Conservation (phyloP, 805 yeast species). For the Ogataea nitratoaversa region DNA sequence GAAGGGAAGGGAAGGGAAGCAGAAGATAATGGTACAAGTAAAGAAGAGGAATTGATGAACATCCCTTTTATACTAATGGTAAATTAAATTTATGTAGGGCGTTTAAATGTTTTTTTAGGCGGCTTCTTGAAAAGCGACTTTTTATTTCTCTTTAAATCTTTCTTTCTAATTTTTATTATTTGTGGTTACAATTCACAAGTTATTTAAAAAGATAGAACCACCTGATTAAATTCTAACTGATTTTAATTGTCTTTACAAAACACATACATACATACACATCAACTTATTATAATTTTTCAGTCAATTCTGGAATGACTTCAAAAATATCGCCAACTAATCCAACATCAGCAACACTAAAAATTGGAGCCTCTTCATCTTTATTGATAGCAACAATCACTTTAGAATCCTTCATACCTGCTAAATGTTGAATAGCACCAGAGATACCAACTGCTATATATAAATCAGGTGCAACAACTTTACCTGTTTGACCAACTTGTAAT, state of each 20-base stretch:
- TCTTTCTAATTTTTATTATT: too few relatives aligned
- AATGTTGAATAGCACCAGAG: slow-evolving; percentile 96
- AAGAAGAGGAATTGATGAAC: too few relatives aligned
- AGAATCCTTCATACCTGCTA: slow-evolving; percentile 98
- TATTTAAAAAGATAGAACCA: too few relatives aligned
- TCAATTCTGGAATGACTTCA: slow-evolving; percentile 85
- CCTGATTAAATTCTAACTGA: too few relatives aligned
- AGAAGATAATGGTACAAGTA: background rate
- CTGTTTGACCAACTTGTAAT: slow-evolving; percentile 96
- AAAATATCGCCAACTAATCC: slow-evolving; percentile 88
- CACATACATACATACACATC: too few relatives aligned
- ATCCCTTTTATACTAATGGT: too few relatives aligned
- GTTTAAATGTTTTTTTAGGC: too few relatives aligned
- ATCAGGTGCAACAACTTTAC: slow-evolving; percentile 96
- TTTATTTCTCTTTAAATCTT: too few relatives aligned
- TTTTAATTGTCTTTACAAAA: too few relatives aligned
- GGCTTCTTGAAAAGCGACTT: too few relatives aligned
- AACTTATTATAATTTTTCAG: slow-evolving; percentile 54
- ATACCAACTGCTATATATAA: slow-evolving; percentile 90
- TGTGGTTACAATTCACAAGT: too few relatives aligned
- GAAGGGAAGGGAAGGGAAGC: background rate
- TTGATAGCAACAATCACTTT: slow-evolving; percentile 91
- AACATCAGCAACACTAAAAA: slow-evolving; percentile 84
- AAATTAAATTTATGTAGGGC: too few relatives aligned
- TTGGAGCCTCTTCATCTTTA: slow-evolving; percentile 92